Evolutionary conservation across 805 yeast species (phyloP), one percentile per base, ranked within the genome.

Genomic region (Groenewaldozyma salmanticensis): DNA sequence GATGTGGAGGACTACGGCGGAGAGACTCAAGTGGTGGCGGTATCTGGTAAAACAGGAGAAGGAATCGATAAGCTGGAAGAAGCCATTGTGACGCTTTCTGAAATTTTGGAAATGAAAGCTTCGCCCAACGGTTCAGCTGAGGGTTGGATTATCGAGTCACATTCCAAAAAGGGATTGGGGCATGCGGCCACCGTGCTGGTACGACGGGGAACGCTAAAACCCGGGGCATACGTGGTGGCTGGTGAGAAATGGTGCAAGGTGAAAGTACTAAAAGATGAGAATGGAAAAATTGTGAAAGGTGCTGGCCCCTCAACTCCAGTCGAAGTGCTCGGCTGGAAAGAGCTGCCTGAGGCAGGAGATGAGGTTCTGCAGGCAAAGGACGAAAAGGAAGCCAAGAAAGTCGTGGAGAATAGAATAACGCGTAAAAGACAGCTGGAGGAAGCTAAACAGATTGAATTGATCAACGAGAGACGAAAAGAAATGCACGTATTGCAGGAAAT

Each of bases 1-100:
- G 90, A 83, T 45, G 80, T 85, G 21, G 98, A 92, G 56, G 88
- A 81, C 47, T 84, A 81, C 54, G 98, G 98, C 42, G 98, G 98
- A 40, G 97, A 92, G 32, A 79, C 87, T 4, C 96, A 87, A 56
- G 80, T 84, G 0, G 86, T 92, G 2, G 74, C 75, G 38, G 90
- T 92, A 1, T 82, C 95, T 29, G 97, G 95, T 0, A 75, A 80
- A 44, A 82, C 96, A 0, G 96, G 97, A 0, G 62, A 79, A 48
- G 92, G 92, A 45, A 87, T 92, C 81, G 90, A 82, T 47, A 77
- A 82, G 38, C 66, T 92, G 21, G 96, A 88, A 57, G 96, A 90
- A 59, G 84, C 94, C 1, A 78, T 92, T 35, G 74, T 86, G 19
- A 75, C 95, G 0, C 70, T 87, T 38, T 77, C 95, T 38, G 98